These are phyloP conservation scores for Exophiala dermatitidis DNA, from an alignment of 2,329 filamentous ascomycete genomes.

Conservation along the genomic window DNA sequence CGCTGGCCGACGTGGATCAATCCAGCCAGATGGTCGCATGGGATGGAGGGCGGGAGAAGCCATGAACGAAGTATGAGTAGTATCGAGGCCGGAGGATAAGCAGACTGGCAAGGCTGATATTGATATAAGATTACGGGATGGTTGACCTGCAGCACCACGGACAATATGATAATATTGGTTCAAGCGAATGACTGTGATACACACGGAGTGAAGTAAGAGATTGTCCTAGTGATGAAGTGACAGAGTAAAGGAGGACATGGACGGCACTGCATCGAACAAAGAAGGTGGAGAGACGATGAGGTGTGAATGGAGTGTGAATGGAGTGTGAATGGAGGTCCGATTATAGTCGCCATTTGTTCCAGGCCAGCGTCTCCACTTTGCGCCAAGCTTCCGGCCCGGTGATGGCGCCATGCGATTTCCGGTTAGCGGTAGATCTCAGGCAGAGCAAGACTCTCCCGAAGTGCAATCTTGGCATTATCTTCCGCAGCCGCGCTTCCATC, in stretches of 20 bases:
- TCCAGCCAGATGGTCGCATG: slow-evolving; percentile 7
- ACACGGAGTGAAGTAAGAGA: background rate
- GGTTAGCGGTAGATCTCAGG: background rate
- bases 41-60: slow-evolving; percentile 20
- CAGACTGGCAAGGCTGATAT: too few relatives aligned
- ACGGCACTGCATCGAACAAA: background rate
- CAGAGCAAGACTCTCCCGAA: background rate
- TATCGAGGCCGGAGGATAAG: background rate
- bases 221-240: too few relatives aligned
- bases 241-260: background rate
- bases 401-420: too few relatives aligned
- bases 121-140: too few relatives aligned
- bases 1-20: slow-evolving; percentile 30
- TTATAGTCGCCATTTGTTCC: background rate
- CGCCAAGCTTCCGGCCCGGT: background rate
- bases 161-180: too few relatives aligned
- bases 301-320: too few relatives aligned
- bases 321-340: too few relatives aligned
- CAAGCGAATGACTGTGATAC: background rate
- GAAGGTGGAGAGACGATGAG: background rate
- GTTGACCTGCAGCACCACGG: too few relatives aligned
- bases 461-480: background rate
- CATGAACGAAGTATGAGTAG: slow-evolving; percentile 5
- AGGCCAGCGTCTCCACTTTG: background rate
- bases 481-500: background rate